Evolutionary conservation across 208 protist species (phyloP), one percentile per base, ranked within the genome.

Genomic region (Leishmania braziliensis): DNA sequence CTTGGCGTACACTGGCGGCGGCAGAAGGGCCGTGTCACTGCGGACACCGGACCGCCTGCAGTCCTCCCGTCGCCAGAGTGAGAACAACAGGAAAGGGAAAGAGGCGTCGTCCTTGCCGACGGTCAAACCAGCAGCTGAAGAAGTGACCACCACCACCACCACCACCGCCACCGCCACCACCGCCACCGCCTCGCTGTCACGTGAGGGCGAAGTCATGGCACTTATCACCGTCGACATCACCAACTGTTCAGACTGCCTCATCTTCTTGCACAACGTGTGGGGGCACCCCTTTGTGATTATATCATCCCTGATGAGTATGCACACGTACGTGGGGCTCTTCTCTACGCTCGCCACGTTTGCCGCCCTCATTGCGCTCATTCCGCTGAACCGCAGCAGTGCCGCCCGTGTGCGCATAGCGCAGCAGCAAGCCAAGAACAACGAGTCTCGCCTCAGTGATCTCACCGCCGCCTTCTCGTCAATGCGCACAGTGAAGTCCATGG

Each of bases 261-360:
- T 95, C 68, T 93, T 91, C 58, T 84, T 96, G 70, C 93, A 95
- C 87, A 93, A 96, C 51, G 84, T 88, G 56, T 96, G 93, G 91
- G 86, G 89, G 6, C 89, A 91, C 79, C 93, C 93, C 36, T 84
- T 93, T 43, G 75, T 96, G 46, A 91, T 91, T 60, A 60, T 90
- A 62, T 85, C 80, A 33, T 89, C 91, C 2, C 78, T 96, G 70
- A 66, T 87, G 76, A 90, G 88, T 63, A 90, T 96, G 89, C 89
- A 93, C 87, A 83, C 83, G 50, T 92, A 93, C 78, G 87, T 96
- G 39, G 93, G 93, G 5, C 82, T 82, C 39, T 82, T 94, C 77
- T 84, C 93, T 12, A 92, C 93, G 16, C 51, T 88, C 48, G 71
- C 77, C 65, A 91, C 93, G 43, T 90, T 96, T 46, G 77, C 87